Percentiles rank a stretch among this genome's conserved stretches.
Evolutionary conservation across 2,329 filamentous ascomycete genomes (phyloP).

Genomic region (Amylocarpus encephaloides): DNA sequence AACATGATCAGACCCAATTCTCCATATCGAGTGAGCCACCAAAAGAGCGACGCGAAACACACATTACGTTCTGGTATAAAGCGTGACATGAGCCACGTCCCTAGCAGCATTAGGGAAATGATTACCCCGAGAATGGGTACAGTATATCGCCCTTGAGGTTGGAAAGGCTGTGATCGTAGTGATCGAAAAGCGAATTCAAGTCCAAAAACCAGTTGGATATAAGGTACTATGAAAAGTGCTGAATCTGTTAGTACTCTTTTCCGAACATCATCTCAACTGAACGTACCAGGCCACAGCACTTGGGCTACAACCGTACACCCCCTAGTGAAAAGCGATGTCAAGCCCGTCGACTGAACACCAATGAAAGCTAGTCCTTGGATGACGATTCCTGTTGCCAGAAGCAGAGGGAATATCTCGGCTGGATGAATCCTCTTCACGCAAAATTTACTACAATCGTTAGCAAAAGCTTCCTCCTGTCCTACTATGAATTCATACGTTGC

Average conservation of each 20-base stretch:
- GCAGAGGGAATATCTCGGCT: constrained; percentile 43
- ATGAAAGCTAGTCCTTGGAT: constrained; percentile 53
- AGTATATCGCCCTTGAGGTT: constrained; percentile 52
- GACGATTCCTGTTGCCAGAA: constrained; percentile 51
- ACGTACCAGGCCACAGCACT: constrained; percentile 53
- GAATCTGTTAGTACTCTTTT: constrained; percentile 24
- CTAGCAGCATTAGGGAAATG: constrained; percentile 45
- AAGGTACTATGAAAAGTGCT: constrained; percentile 63
- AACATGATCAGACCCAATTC: constrained; percentile 50
- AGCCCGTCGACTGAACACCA: constrained; percentile 48
- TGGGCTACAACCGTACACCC: constrained; percentile 51
- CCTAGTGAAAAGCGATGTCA: constrained; percentile 43
- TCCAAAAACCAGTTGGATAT: constrained; percentile 59
- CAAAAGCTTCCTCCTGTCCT: constrained; percentile 30
- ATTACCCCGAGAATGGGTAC: constrained; percentile 49
- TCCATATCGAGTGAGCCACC: constrained; percentile 59
- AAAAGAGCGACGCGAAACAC: constrained; percentile 63
- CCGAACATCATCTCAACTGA: neutral
- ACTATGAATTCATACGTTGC: constrained; percentile 39
- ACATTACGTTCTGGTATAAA: constrained; percentile 49
- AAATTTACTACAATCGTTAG: constrained; percentile 27
- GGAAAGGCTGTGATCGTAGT: constrained; percentile 49
- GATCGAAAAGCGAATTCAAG: constrained; percentile 54
- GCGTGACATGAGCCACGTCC: constrained; percentile 53
- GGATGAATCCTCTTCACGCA: constrained; percentile 31